Percentiles rank a stretch among this genome's conserved stretches.
These are phyloP conservation scores for Aspergillus ochraceus DNA, from an alignment of 2,329 filamentous ascomycete genomes.

Conservation along the genomic window DNA sequence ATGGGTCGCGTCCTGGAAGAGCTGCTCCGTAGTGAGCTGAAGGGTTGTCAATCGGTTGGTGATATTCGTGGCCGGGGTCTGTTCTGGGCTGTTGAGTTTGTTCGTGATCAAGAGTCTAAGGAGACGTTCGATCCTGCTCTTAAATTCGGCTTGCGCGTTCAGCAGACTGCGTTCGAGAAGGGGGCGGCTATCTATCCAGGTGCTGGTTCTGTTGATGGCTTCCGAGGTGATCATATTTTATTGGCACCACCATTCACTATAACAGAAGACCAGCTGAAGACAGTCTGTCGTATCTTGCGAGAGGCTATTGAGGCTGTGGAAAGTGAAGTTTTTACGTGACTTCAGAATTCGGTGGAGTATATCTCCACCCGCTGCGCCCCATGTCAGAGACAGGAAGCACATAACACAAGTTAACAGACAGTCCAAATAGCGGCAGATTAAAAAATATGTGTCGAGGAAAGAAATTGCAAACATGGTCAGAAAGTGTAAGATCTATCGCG, in stretches of 20 bases:
- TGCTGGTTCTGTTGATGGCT: conserved; percentile 1
- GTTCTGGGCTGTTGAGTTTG: conserved; percentile 9
- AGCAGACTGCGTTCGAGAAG: neutral
- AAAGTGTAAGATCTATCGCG: no score
- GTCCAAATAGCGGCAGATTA: no score
- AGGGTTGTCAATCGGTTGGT: neutral
- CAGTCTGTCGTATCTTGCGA: neutral
- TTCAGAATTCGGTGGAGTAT: no score
- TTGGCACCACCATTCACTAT: conserved; percentile 1
- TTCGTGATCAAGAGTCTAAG: neutral
- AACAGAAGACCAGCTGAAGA: neutral
- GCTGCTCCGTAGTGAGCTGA: neutral
- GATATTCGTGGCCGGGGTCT: conserved; percentile 3
- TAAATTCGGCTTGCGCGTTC: neutral
- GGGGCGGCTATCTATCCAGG: neutral
- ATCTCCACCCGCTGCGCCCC: neutral
- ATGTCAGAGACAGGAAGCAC: no score
- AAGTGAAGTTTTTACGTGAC: neutral
- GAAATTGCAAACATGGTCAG: no score
- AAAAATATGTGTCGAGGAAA: no score
- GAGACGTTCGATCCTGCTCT: neutral
- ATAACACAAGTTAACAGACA: no score
- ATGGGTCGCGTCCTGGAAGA: neutral
- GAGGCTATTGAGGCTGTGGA: neutral
- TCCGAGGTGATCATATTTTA: neutral